Conservation (phyloP, 2,329 filamentous ascomycete species). For the Scedosporium dehoogii region DNA sequence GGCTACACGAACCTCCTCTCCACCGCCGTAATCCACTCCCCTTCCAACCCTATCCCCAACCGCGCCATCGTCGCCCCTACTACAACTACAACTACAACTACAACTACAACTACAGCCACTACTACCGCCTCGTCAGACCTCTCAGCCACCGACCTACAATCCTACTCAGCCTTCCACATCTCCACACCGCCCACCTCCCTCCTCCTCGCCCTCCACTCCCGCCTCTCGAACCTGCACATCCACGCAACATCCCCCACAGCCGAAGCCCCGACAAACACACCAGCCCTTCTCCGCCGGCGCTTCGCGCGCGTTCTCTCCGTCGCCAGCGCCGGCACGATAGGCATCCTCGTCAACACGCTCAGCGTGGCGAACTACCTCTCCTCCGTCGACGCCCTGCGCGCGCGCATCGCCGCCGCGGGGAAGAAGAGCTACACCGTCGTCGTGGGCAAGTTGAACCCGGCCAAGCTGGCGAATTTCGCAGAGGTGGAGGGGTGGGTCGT, state of each 20-base stretch:
- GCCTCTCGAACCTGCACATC: constrained; percentile 69
- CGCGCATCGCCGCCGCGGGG: constrained; percentile 64
- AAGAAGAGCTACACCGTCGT: constrained; percentile 97
- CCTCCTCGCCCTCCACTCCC: constrained; percentile 76
- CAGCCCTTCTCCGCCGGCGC: constrained; percentile 61
- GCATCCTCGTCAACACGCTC: constrained; percentile 92
- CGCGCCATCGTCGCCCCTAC: constrained; percentile 43
- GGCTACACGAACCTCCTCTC: constrained; percentile 65
- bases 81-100: background rate
- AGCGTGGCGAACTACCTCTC: constrained; percentile 83
- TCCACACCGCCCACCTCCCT: constrained; percentile 71
- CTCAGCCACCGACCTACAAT: constrained; percentile 38
- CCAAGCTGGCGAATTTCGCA: constrained; percentile 92
- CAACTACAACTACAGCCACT: background rate
- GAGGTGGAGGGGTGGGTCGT: constrained; percentile 97
- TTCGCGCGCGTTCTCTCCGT: constrained; percentile 81
- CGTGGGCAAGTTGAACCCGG: constrained; percentile 90
- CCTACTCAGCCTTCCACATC: constrained; percentile 77
- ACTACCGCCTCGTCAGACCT: constrained; percentile 19
- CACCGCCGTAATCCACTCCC: constrained; percentile 67
- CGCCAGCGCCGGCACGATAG: constrained; percentile 72
- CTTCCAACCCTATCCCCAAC: constrained; percentile 75
- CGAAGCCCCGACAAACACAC: constrained; percentile 32
- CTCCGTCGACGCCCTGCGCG: constrained; percentile 64
- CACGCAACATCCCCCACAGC: constrained; percentile 36